Evolutionary conservation across 108 stramenopile genomes (phyloP).

Genomic region (Skeletonema costatum): DNA sequence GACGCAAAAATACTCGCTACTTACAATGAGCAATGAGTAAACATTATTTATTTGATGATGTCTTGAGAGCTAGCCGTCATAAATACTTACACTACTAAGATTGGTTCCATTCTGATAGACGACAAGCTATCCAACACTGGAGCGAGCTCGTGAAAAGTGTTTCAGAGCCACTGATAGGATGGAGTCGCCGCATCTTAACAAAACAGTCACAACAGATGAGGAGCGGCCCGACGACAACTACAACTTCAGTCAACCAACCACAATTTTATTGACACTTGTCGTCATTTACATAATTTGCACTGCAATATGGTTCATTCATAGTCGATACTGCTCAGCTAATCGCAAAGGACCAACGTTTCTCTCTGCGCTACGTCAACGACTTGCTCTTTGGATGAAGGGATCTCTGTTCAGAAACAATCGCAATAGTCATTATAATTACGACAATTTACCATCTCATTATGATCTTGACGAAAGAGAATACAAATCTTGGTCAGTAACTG

Average conservation of each 20-base stretch:
- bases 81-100: too few species aligned
- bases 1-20: too few species aligned
- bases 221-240: neutral
- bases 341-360: neutral
- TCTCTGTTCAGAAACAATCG: neutral
- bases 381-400: neutral
- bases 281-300: neutral
- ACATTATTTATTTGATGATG: too few species aligned
- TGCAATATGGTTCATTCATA: neutral
- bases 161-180: too few species aligned
- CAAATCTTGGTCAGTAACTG: conserved; percentile 21
- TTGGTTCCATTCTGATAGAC: too few species aligned
- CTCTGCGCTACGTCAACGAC: neutral
- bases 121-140: too few species aligned
- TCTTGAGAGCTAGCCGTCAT: too few species aligned
- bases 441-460: neutral
- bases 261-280: neutral
- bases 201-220: neutral
- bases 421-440: neutral
- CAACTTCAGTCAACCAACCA: neutral
- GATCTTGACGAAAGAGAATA: conserved; percentile 20
- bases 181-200: neutral
- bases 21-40: too few species aligned
- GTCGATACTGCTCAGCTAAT: neutral
- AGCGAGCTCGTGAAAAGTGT: too few species aligned